These are phyloP conservation scores for Chloroidium sp. DNA, from an alignment of 163 green algal genomes.

Conservation along the genomic window DNA sequence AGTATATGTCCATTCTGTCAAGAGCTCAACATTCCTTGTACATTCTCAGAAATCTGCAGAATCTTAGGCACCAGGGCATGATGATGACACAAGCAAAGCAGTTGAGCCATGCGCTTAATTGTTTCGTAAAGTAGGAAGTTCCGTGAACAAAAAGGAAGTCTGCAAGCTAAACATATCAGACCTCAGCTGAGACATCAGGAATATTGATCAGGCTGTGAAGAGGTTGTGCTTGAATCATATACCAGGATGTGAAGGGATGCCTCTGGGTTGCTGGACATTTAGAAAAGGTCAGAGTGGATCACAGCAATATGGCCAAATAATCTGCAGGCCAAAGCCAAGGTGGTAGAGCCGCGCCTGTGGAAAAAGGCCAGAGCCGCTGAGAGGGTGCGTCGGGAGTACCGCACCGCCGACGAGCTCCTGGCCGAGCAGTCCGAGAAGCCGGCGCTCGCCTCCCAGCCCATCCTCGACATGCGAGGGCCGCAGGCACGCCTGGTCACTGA, in stretches of 20 bases:
- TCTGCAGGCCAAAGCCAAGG: conserved; percentile 3
- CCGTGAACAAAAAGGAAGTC: no score
- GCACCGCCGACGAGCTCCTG: conserved; percentile 72
- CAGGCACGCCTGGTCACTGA: conserved; percentile 74
- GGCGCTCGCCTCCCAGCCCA: conserved; percentile 42
- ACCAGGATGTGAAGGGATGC: background rate
- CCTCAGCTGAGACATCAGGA: background rate
- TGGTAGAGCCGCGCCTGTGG: conserved; percentile 54
- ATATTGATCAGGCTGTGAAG: background rate
- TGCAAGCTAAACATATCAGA: background rate
- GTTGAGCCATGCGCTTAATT: no score
- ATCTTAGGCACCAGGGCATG: no score
- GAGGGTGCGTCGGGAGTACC: conserved; percentile 64
- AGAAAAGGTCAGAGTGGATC: background rate
- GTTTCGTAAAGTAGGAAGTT: no score
- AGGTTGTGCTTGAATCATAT: background rate
- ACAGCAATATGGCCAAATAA: background rate
- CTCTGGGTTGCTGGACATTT: background rate
- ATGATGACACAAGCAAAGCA: no score
- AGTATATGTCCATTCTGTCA: no score
- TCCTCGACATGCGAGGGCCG: conserved; percentile 94
- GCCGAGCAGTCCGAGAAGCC: conserved; percentile 30
- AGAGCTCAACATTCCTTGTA: no score
- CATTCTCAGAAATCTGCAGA: no score
- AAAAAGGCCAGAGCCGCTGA: conserved; percentile 60